These are phyloP conservation scores for Conoideocrella luteorostrata DNA, from an alignment of 2,329 filamentous ascomycete species.

Conservation along the genomic window DNA sequence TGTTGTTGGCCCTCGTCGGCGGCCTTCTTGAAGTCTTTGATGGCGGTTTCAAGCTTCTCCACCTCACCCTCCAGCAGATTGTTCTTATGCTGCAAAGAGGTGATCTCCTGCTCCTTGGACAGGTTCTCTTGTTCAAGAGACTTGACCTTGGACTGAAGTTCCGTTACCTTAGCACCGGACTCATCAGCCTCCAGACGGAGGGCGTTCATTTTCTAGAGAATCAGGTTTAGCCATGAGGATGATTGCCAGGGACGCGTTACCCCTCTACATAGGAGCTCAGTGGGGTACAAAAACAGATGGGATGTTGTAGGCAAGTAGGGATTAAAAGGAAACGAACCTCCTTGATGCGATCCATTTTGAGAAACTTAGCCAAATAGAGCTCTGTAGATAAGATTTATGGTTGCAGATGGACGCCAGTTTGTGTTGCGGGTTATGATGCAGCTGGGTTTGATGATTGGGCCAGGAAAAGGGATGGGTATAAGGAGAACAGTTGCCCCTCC, in stretches of 20 bases:
- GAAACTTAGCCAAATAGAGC: conserved; percentile 12
- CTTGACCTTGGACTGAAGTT: conserved; percentile 84
- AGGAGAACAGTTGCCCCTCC: conserved; percentile 29
- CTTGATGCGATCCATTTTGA: conserved; percentile 81
- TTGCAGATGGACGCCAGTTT: conserved; percentile 17
- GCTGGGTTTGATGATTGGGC: conserved; percentile 24
- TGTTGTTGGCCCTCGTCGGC: conserved; percentile 77
- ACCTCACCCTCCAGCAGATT: conserved; percentile 81
- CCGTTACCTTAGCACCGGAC: conserved; percentile 72
- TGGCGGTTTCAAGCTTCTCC: conserved; percentile 79
- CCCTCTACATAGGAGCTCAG: conserved; percentile 14
- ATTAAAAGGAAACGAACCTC: conserved; percentile 55
- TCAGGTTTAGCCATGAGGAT: conserved; percentile 9
- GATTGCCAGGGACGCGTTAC: conserved; percentile 6
- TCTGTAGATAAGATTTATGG: conserved; percentile 2
- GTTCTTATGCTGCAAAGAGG: conserved; percentile 93
- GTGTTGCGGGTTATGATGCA: conserved; percentile 26
- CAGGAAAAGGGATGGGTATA: conserved; percentile 24
- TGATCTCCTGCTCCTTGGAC: conserved; percentile 96
- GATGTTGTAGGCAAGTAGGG: conserved; percentile 2
- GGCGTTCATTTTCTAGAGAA: conserved; percentile 77
- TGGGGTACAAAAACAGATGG: conserved; percentile 25
- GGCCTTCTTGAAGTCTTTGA: conserved; percentile 83
- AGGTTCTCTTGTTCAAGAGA: conserved; percentile 89
- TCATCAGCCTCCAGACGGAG: conserved; percentile 93